Evolutionary conservation across 1,284 basidiomycete species (phyloP), one percentile per base, ranked within the genome.

Genomic region (Cryptococcus floricola): DNA sequence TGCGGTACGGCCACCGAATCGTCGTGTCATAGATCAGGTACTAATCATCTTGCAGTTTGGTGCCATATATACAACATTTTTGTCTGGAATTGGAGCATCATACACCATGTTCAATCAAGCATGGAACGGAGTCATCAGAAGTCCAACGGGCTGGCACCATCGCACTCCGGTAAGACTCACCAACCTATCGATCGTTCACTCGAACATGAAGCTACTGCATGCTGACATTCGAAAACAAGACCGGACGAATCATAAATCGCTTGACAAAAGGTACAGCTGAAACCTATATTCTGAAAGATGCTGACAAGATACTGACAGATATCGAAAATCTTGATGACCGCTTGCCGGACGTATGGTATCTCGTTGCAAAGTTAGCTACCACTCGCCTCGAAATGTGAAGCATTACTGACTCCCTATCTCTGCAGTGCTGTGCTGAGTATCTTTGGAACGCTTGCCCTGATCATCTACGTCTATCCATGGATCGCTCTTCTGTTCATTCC

Each of bases 221-320:
- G 31, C 31, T 34, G 31, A 34, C 6, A 34, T 10, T 6, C 2
- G 31, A 34, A 10, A 34, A 5, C 31, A 34, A 58, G 61, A 62
- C 57, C 82, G 84, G 85, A 12, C 77, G 85, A 34, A 84, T 88
- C 54, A 74, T 85, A 53, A 85, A 83, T 3, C 77, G 85, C 4
- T 68, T 87, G 12, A 85, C 84, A 0, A 87, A 67, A 50, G 59
- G 59, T 57, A 39, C 25, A 41, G 10, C 7, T 27, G 23, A 23
- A 34, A 34, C 31, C 10, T 7, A 10, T 8, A 34, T 4, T 13
- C 8, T 23, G 39, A 42, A 19, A n/a, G 8, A 39, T 38, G 16
- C 23, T 16, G 34, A 46, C 23, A 23, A 43, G 31, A 43, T 14
- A 38, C 38, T 12, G 13, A 6, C 42, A 56, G 69, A 71, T 53